phyloP scores from a whole-genome alignment of 106 monocot species.

The Acorus calamus region DNA sequence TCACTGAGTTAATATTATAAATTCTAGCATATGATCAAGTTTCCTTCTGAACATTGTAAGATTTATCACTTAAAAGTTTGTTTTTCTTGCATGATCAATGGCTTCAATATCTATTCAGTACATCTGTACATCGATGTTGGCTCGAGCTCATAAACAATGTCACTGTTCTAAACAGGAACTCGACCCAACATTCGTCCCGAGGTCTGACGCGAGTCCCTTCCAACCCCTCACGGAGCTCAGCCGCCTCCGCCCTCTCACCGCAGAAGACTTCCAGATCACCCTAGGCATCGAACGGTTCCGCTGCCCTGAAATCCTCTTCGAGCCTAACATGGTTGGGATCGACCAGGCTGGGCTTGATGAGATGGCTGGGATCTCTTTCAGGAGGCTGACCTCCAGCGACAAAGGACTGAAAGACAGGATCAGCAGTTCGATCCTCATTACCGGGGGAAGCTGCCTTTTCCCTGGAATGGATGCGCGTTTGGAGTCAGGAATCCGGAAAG shows the following conservation, averaged over 20 bases:
- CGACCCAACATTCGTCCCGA: slow-evolving; percentile 58
- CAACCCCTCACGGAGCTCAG: slow-evolving; percentile 26
- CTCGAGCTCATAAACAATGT: too few species aligned
- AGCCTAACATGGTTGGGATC: slow-evolving; percentile 73
- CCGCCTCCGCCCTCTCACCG: slow-evolving; percentile 28
- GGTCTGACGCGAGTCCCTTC: slow-evolving; percentile 12
- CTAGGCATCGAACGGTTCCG: slow-evolving; percentile 77
- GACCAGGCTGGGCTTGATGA: slow-evolving; percentile 87
- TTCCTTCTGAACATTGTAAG: too few species aligned
- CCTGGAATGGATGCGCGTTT: slow-evolving; percentile 57
- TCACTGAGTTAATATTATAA: too few species aligned
- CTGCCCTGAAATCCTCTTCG: slow-evolving; percentile 83
- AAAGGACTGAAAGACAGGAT: slow-evolving; percentile 36
- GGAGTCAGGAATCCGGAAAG: slow-evolving; percentile 55
- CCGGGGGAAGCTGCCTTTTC: slow-evolving; percentile 70
- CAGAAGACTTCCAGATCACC: slow-evolving; percentile 64
- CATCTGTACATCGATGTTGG: too few species aligned
- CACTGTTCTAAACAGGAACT: slow-evolving; percentile 42
- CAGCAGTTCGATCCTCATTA: slow-evolving; percentile 58
- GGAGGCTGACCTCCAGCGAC: slow-evolving; percentile 30
- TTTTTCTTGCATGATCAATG: too few species aligned
- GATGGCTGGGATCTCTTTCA: slow-evolving; percentile 57
- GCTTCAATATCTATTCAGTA: too few species aligned
- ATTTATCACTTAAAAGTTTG: too few species aligned
- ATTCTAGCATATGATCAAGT: too few species aligned